phyloP scores from a whole-genome alignment of 169 alveolate species.

The Plasmodium knowlesi region DNA sequence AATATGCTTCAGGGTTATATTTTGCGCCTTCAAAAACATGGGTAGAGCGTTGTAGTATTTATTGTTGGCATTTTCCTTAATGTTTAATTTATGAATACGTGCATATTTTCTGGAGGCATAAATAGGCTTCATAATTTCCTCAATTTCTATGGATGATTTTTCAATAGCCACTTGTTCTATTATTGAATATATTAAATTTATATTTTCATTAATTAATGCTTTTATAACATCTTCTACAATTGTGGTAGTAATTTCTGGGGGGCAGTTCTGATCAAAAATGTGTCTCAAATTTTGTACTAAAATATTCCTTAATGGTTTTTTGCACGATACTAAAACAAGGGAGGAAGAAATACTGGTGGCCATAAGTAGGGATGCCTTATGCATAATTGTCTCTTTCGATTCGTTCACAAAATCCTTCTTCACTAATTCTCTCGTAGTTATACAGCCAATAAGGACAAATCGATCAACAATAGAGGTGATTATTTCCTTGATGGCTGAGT shows the following conservation, averaged over 20 bases:
- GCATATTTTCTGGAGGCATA: constrained; percentile 75
- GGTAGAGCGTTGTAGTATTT: constrained; percentile 71
- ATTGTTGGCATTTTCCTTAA: constrained; percentile 46
- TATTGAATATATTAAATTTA: constrained; percentile 81
- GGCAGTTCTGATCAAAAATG: constrained; percentile 22
- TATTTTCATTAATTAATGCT: constrained; percentile 81
- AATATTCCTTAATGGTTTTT: constrained; percentile 87
- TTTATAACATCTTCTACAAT: constrained; percentile 79
- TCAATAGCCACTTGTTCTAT: constrained; percentile 85
- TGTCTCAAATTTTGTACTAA: constrained; percentile 75
- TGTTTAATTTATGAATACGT: constrained; percentile 60
- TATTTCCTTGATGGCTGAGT: constrained; percentile 63
- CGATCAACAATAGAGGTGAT: constrained; percentile 77
- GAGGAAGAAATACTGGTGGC: constrained; percentile 93
- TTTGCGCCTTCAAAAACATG: constrained; percentile 63
- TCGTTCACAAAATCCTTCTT: constrained; percentile 95
- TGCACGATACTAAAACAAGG: constrained; percentile 94
- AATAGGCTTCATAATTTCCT: constrained; percentile 77
- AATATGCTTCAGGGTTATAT: constrained; percentile 67
- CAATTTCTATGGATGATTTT: constrained; percentile 78
- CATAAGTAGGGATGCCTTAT: constrained; percentile 91
- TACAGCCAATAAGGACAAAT: constrained; percentile 93
- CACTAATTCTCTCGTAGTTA: constrained; percentile 94
- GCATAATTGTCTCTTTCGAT: constrained; percentile 89
- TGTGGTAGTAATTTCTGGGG: constrained; percentile 56